Base-by-base conservation (phyloP, 768 basidiomycete genomes). In the Leccinum incarnatum region DNA sequence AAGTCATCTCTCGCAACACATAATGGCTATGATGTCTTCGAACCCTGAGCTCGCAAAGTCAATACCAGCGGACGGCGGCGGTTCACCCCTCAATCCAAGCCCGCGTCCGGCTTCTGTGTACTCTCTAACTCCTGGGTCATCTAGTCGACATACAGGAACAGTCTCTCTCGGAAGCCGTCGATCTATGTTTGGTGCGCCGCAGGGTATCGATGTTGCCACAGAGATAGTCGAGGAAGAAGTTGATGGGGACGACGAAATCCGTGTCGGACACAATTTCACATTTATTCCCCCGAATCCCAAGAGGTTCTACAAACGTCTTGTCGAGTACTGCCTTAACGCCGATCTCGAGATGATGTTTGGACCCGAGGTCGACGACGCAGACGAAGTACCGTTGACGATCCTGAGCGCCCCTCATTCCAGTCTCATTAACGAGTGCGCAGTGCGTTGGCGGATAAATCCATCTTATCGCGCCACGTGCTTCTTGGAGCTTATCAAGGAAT, bases 371-470 rank as follows among this genome's bases (percentile, higher is more conserved):
- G 89, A 93, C 49, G 93, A 94, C 64, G 90, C 93, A 65, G 93
- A 98, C 64, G 95, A 98, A 76, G 96, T 99, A 15, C 92, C 95
- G 0, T 77, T 98, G 37, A 91, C 93, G 7, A 98, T 99, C 57
- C 75, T 99, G 17, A 93, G 93, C 4, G 69, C 82, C 1, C 70
- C 81, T 11, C 93, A 98, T 69, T 79, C 93, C 45, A 89, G 91
- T 57, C 77, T 99, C 37, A 82, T 98, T 64, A 88, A 88, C 57
- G 91, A 95, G 65, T 95, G 93, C 65, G 93, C 93, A 3, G 64
- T 90, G 59, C 81, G 93, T 45, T 98, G 97, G 97, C 81, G 96
- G 50, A 87, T 98, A 61, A 83, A 86, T 2, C 87, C 88, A 61
- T 77, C 88, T 17, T 91, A 89, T 68, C 85, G 91, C 34, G 86